Evolutionary conservation across 2,329 filamentous ascomycete species (phyloP), one percentile per base, ranked within the genome.

Genomic region (Exophiala xenobiotica): DNA sequence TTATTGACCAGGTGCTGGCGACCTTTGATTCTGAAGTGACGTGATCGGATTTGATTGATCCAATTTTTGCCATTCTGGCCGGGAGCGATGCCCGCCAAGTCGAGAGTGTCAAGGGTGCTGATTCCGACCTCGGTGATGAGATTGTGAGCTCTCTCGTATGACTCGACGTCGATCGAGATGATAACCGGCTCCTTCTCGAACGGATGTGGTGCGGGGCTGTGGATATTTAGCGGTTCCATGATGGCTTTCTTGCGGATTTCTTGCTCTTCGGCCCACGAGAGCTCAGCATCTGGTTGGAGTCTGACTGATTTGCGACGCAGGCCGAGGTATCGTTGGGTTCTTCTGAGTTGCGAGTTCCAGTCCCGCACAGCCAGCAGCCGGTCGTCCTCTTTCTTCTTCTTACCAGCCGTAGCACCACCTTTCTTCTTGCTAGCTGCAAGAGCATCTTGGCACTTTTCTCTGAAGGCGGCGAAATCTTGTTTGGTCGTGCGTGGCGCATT

Each of bases 121-220:
- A 99, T 75, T 1, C 93, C 93, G 31, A 99, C 77, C 68, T 99
- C 93, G 0, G 91, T 95, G 52, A 97, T 78, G 9, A 80, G 74
- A 26, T 77, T 73, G 9, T 82, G 79, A 38, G 80, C 74, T 18
- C 72, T 70, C 67, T 99, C 93, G 51, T 85, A 88, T 1, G 86
- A 83, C 68, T 99, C 93, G 24, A 93, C 74, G 62, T 99, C 93
- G 38, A 97, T 75, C 56, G 80, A 83, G 52, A 96, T 75, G 60
- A 96, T 86, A 6, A 95, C 76, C 0, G 82, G 77, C n/a, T 77
- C 73, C 8, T 68, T 63, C 22, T 83, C 79, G 45, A 77, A 76
- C 0, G 67, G 52, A 52, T 75, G 77, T 0, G 75, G 74, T 2
- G 69, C 68, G 0, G 73, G 68, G 31, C 74, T 60, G n/a, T 68